Conservation (phyloP, 805 yeast species). For the Candida insectorum region DNA sequence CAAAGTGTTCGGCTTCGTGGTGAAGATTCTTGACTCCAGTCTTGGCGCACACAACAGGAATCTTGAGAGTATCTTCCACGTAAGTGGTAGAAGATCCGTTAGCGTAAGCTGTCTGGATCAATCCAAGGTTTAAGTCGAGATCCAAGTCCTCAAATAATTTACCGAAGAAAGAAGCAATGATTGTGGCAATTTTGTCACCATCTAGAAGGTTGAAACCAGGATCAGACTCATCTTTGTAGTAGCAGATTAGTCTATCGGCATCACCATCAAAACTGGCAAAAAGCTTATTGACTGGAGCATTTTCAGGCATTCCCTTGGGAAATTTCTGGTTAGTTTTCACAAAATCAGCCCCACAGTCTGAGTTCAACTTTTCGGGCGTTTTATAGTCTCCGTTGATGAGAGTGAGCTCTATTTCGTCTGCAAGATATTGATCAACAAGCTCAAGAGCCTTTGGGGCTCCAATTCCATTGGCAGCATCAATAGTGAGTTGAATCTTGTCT, state of each 20-base stretch:
- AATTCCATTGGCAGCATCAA: constrained; percentile 96
- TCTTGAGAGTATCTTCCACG: constrained; percentile 53
- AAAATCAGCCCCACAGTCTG: constrained; percentile 89
- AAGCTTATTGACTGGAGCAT: constrained; percentile 32
- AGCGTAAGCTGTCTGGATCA: constrained; percentile 97
- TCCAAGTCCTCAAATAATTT: constrained; percentile 47
- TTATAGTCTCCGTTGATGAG: constrained; percentile 54
- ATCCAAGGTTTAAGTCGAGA: constrained; percentile 58
- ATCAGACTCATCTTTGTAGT: constrained; percentile 44
- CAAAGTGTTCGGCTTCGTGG: constrained; percentile 82
- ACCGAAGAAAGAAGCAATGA: constrained; percentile 68
- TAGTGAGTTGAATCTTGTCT: constrained; percentile 45
- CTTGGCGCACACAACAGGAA: constrained; percentile 85
- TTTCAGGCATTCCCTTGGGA: constrained; percentile 53
- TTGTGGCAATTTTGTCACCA: constrained; percentile 90
- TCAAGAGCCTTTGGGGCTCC: constrained; percentile 74
- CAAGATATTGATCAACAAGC: constrained; percentile 42
- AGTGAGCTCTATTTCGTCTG: constrained; percentile 36
- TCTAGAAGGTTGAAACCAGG: constrained; percentile 61
- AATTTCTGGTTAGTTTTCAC: constrained; percentile 85
- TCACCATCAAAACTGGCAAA: constrained; percentile 94
- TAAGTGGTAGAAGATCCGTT: constrained; percentile 87
- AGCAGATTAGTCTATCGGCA: constrained; percentile 91
- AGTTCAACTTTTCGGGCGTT: constrained; percentile 61
- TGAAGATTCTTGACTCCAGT: constrained; percentile 97